Conservation (phyloP, 176 grass and related monocot species). For the Bonia amplexicaulis region DNA sequence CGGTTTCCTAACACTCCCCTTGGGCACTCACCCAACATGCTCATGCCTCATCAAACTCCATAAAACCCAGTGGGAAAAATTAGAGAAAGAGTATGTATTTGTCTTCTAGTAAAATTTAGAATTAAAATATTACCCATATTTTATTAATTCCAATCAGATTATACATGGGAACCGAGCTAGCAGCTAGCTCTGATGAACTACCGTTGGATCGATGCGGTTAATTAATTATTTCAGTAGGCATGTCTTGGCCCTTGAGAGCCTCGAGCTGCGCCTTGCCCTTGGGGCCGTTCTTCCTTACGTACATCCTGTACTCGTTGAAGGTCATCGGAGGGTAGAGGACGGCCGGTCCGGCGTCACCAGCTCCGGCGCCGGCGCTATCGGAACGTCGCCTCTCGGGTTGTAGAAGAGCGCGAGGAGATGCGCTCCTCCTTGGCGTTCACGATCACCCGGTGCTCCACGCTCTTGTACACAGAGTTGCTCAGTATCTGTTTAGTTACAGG, state of each 20-base stretch:
- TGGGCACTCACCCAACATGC: too few species aligned
- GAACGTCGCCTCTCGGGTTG: slow-evolving; percentile 64
- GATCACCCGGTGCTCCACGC: slow-evolving; percentile 76
- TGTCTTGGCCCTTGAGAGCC: slow-evolving; percentile 46
- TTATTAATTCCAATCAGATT: slow-evolving; percentile 26
- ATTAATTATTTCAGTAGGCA: neutral
- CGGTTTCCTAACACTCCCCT: too few species aligned
- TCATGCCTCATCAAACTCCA: too few species aligned
- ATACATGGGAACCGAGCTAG: neutral
- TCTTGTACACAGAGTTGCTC: slow-evolving; percentile 66
- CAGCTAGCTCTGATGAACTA: neutral
- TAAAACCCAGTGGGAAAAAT: too few species aligned
- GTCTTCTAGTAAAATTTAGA: too few species aligned
- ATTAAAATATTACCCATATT: too few species aligned
- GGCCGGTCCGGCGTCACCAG: slow-evolving; percentile 46
- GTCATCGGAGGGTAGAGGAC: slow-evolving; percentile 71
- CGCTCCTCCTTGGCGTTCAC: slow-evolving; percentile 61
- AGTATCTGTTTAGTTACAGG: slow-evolving; percentile 38
- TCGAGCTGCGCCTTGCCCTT: slow-evolving; percentile 70
- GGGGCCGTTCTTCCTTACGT: slow-evolving; percentile 57
- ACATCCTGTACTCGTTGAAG: slow-evolving; percentile 65
- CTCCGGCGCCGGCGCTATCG: slow-evolving; percentile 46
- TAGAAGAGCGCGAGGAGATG: slow-evolving; percentile 86
- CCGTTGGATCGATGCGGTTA: neutral
- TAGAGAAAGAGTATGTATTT: too few species aligned